Percentiles rank a stretch among this genome's conserved stretches.
phyloP scores from a whole-genome alignment of 2,329 filamentous ascomycete genomes.

The Gaeumannomyces tritici region DNA sequence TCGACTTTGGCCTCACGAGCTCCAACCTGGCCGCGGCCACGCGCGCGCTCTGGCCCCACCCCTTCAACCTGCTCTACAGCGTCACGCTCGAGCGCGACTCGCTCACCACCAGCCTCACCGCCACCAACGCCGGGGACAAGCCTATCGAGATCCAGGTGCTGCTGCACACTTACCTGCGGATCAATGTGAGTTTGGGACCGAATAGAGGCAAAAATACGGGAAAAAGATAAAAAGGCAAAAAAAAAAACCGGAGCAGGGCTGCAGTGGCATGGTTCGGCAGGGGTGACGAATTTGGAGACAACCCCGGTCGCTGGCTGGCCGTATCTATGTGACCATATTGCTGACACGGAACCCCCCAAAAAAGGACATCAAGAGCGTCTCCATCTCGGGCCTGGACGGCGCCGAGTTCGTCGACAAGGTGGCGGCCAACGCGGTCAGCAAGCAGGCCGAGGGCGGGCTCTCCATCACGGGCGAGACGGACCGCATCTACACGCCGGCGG shows the following conservation, averaged over 20 bases:
- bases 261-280: background rate
- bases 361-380: constrained; percentile 69
- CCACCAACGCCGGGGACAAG: constrained; percentile 76
- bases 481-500: constrained; percentile 70
- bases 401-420: constrained; percentile 81
- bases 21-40: constrained; percentile 59
- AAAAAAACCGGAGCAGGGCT: background rate
- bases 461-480: constrained; percentile 73
- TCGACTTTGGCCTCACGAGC: constrained; percentile 86
- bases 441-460: constrained; percentile 51
- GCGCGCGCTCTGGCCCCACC: constrained; percentile 69
- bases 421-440: constrained; percentile 52
- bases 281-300: too few species aligned
- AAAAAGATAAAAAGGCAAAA: background rate
- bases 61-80: constrained; percentile 87
- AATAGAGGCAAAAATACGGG: background rate
- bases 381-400: constrained; percentile 66
- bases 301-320: background rate
- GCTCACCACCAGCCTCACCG: constrained; percentile 72
- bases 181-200: constrained; percentile 52
- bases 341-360: background rate
- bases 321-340: too few species aligned
- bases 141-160: constrained; percentile 87
- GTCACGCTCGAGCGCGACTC: constrained; percentile 71
- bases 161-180: constrained; percentile 80